phyloP scores from a whole-genome alignment of 164 flowering plant species.

The Annona cherimola region DNA sequence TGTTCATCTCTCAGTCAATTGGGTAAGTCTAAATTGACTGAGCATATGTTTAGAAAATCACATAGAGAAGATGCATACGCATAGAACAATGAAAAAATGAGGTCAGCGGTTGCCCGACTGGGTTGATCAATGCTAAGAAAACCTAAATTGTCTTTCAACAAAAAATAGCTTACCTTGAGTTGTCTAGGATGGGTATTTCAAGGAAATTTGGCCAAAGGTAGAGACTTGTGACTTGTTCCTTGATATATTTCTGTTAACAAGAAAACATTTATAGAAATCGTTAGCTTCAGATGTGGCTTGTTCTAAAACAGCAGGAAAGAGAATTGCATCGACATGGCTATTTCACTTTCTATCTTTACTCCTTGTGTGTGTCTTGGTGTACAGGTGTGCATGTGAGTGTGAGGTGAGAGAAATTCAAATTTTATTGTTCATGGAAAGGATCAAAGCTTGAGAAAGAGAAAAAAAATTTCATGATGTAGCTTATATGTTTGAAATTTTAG shows the following conservation, averaged over 20 bases:
- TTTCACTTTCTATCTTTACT: too few species aligned
- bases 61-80: neutral
- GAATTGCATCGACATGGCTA: too few species aligned
- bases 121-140: too few species aligned
- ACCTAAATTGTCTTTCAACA: neutral
- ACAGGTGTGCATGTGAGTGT: too few species aligned
- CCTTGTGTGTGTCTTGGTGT: too few species aligned
- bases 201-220: slow-evolving; percentile 81
- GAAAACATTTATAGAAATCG: neutral
- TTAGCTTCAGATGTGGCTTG: neutral
- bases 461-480: too few species aligned
- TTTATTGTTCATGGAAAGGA: too few species aligned
- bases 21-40: neutral
- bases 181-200: slow-evolving; percentile 75
- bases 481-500: too few species aligned
- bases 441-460: too few species aligned
- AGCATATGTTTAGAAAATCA: neutral
- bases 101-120: neutral
- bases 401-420: too few species aligned
- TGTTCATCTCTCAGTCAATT: too few species aligned
- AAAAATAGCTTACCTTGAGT: slow-evolving; percentile 48
- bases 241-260: slow-evolving; percentile 50
- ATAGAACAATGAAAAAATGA: neutral
- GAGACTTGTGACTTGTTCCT: slow-evolving; percentile 57
- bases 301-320: too few species aligned